Base-by-base conservation (phyloP, 371 early-diverging fungal species). In the Mortierella sp. region DNA sequence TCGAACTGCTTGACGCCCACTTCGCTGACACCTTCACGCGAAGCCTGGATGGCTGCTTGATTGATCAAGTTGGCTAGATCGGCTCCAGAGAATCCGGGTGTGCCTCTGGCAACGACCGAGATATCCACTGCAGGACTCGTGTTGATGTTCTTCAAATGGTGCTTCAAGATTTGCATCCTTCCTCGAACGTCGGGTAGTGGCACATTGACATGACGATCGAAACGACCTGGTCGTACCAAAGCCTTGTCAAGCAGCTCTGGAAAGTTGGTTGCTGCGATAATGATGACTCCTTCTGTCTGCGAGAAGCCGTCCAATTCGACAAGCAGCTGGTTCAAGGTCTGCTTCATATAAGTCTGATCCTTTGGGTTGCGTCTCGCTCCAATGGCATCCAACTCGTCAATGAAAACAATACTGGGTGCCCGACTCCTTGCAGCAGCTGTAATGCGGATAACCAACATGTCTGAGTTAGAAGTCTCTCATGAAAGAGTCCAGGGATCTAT, bases 251-350 rank as follows among this genome's bases (percentile, higher is more conserved):
- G 83, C 17, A 98, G 86, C 58, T 99, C 99, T 2, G 99, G 98
- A 46, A 96, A 95, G 81, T 99, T 99, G 52, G 99, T 99, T 7
- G 99, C 99, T 2, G 96, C 99, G 74, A 99, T 96, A 55, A 99
- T 91, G 53, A 99, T 96, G 13, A 99, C 94, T 8, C 97, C 97
- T 76, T 94, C 95, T 21, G 92, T 90, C 61, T 93, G 89, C 16
- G 92, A 91, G 74, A 98, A 98, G 9, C 99, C 99, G 77, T 99
- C 99, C 44, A 99, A 81, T 65, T 98, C 97, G 17, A 97, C 97
- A 21, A 99, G 83, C 52, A 98, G 83, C 80, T 98, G 98, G 79
- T 98, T 98, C 22, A 99, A 86, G 0, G 98, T 97, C 78, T 96
- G 96, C 65, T 95, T 92, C 94, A 94, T 95, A 67, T 95, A 95